These are phyloP conservation scores for Mycothermus thermophilus DNA, from an alignment of 495 filamentous ascomycete species.

Conservation along the genomic window DNA sequence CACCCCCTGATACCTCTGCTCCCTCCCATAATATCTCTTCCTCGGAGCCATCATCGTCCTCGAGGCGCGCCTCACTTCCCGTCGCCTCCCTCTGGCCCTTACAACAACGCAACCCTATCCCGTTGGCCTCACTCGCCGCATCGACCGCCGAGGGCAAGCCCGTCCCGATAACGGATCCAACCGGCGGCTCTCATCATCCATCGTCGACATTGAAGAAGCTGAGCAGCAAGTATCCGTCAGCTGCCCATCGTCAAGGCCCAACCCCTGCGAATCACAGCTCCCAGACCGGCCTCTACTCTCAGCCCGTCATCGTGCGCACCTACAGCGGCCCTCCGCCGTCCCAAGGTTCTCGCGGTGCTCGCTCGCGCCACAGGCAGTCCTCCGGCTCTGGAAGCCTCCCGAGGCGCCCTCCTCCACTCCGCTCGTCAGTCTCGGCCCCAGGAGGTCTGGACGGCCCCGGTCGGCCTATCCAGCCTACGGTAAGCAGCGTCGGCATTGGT, in stretches of 20 bases:
- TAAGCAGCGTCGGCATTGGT: slow-evolving; percentile 13
- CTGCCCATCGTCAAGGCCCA: slow-evolving; percentile 25
- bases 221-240: slow-evolving; percentile 30
- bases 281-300: slow-evolving; percentile 38
- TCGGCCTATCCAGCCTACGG: slow-evolving; percentile 11
- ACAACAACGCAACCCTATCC: slow-evolving; percentile 19
- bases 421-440: slow-evolving; percentile 12
- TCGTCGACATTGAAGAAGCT: slow-evolving; percentile 32
- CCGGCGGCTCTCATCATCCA: slow-evolving; percentile 23
- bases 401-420: slow-evolving; percentile 14
- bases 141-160: slow-evolving; percentile 33
- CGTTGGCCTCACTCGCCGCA: slow-evolving; percentile 30
- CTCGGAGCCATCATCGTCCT: slow-evolving; percentile 14
- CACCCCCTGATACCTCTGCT: slow-evolving; percentile 1
- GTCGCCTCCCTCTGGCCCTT: slow-evolving; percentile 27
- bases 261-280: slow-evolving; percentile 29
- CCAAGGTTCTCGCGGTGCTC: slow-evolving; percentile 11
- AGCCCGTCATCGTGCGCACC: slow-evolving; percentile 43
- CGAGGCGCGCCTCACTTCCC: slow-evolving; percentile 14
- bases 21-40: slow-evolving; percentile 1
- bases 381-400: slow-evolving; percentile 14
- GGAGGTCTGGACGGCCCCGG: slow-evolving; percentile 7
- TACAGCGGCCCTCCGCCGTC: slow-evolving; percentile 29
- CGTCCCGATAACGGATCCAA: slow-evolving; percentile 30
- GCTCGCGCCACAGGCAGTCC: slow-evolving; percentile 5